These are phyloP conservation scores for Tetraselmis chui DNA, from an alignment of 139 green algal species.

Conservation along the genomic window DNA sequence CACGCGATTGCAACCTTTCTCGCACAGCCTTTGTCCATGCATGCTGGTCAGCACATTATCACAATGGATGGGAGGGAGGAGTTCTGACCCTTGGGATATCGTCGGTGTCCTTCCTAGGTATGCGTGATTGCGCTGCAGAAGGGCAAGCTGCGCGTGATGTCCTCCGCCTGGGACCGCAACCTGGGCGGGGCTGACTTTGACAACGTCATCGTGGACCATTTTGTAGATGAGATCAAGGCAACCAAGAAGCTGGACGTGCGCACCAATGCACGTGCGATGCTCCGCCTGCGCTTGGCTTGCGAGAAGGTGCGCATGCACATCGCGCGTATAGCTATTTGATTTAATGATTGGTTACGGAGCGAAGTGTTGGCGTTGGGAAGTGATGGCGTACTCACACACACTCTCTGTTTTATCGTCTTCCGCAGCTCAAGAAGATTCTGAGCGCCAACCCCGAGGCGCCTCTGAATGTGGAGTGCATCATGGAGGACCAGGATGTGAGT, in stretches of 20 bases:
- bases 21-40: not conserved
- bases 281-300: constrained; percentile 74
- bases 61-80: not conserved
- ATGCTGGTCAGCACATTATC: not conserved
- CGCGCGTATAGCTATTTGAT: no score
- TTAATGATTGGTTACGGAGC: no score
- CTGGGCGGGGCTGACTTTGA: constrained; percentile 90
- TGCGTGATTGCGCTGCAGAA: constrained; percentile 88
- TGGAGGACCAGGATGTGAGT: constrained; percentile 84
- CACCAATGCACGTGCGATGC: constrained; percentile 66
- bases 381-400: not conserved
- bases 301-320: constrained; percentile 68
- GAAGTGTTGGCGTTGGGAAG: not conserved
- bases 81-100: no score
- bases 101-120: constrained; percentile 52
- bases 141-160: constrained; percentile 74
- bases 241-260: constrained; percentile 83
- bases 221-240: constrained; percentile 37
- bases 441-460: constrained; percentile 81
- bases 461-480: constrained; percentile 90
- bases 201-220: constrained; percentile 43
- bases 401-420: not conserved
- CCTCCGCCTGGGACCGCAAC: constrained; percentile 84
- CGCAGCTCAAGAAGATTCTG: constrained; percentile 87
- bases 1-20: not conserved